Base-by-base conservation (phyloP, 2,329 filamentous ascomycete species). In the Graphilbum sp. region DNA sequence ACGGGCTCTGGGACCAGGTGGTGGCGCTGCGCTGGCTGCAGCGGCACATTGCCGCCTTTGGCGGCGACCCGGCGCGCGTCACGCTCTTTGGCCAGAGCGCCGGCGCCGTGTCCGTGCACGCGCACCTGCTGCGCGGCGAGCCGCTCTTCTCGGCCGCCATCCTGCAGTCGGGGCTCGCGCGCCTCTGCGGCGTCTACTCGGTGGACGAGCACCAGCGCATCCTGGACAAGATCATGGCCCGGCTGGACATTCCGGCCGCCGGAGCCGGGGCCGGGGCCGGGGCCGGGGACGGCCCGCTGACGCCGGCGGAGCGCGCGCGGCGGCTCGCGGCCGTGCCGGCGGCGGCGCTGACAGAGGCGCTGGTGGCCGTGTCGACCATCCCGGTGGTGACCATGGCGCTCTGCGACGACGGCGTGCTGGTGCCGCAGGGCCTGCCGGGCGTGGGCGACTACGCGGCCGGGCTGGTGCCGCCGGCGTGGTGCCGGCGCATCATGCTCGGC, bases 401-500 rank as follows among this genome's bases (percentile, higher is more conserved):
- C 6, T 45, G 43, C 31, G 43, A 45, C 31, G 43, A 45, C 35
- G 39, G 41, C n/a, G 43, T 43, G 5, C 33, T 45, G 1, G n/a
- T 45, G 2, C 6, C 13, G 1, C 32, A 32, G 1, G 17, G 16
- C 19, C 23, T 42, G 32, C 43, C 41, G 5, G 27, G 31, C 2
- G 27, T 12, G 16, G 30, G 11, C 33, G 37, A 41, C 23, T 45
- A 43, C 31, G 34, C 39, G 11, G 15, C 20, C 3, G 41, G 43
- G 19, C n/a, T 35, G 6, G 10, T 27, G 2, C 41, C 41, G 2
- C 7, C 32, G 15, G 7, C 27, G 6, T 45, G 41, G 41, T 45
- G 43, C 27, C 41, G 32, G 11, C 38, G 47, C 13, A 41, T 49
- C 37, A 38, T 46, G 44, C 41, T 46, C 27, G 48, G 44, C 20